Conservation (phyloP, 2,329 filamentous ascomycete species). For the Albifimbria verrucaria region DNA sequence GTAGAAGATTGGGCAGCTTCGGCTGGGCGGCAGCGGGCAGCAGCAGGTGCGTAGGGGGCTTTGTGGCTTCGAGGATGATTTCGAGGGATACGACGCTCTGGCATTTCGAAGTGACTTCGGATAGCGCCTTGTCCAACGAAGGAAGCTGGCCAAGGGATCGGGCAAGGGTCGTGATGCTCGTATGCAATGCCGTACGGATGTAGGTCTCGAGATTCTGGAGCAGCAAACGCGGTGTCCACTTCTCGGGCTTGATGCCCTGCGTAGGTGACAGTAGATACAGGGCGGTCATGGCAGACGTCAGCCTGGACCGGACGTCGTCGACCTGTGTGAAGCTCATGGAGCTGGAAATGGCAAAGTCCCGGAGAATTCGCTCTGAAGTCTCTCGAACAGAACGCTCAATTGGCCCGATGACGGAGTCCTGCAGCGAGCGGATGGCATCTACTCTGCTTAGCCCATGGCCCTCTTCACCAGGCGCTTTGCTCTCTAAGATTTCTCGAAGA, state of each 20-base stretch:
- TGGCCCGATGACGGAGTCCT: constrained; percentile 65
- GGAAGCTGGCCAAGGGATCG: constrained; percentile 77
- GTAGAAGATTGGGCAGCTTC: constrained; percentile 54
- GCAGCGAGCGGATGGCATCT: constrained; percentile 67
- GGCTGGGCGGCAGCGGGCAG: constrained; percentile 38
- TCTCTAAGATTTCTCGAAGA: constrained; percentile 68
- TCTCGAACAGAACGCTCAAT: constrained; percentile 72
- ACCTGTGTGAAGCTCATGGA: constrained; percentile 58
- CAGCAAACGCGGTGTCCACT: constrained; percentile 66
- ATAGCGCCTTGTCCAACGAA: constrained; percentile 74
- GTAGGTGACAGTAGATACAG: constrained; percentile 80
- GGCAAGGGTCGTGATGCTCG: constrained; percentile 70
- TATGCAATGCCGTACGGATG: constrained; percentile 75
- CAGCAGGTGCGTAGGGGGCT: constrained; percentile 66
- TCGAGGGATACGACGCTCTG: constrained; percentile 91
- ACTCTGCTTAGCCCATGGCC: constrained; percentile 73
- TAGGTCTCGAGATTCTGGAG: constrained; percentile 77
- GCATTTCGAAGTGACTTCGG: constrained; percentile 78
- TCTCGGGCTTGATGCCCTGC: constrained; percentile 47
- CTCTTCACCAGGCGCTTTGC: constrained; percentile 67
- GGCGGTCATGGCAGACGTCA: constrained; percentile 70
- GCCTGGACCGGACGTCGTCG: constrained; percentile 72
- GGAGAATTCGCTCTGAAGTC: constrained; percentile 72
- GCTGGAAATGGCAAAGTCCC: constrained; percentile 71
- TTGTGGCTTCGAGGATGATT: constrained; percentile 66